Percentiles rank a stretch among this genome's conserved stretches.
These are phyloP conservation scores for Teratosphaeria nubilosa DNA, from an alignment of 2,329 filamentous ascomycete genomes.

Conservation along the genomic window DNA sequence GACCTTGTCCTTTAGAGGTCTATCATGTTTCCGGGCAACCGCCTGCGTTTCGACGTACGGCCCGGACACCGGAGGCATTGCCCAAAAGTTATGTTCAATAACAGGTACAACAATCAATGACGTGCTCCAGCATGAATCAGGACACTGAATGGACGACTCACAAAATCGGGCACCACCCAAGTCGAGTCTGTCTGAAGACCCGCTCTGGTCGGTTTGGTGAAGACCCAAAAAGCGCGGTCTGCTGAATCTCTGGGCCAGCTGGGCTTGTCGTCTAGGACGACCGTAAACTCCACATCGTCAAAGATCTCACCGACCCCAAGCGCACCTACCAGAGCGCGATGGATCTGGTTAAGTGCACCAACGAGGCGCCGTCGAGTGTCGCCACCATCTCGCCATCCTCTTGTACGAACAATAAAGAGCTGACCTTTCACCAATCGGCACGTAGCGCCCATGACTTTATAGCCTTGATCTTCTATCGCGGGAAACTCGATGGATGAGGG, in stretches of 20 bases:
- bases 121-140: background rate
- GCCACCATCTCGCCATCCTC: background rate
- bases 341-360: constrained; percentile 37
- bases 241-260: constrained; percentile 10
- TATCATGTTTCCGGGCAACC: constrained; percentile 11
- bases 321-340: constrained; percentile 38
- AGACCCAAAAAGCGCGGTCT: constrained; percentile 32
- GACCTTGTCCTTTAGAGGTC: constrained; percentile 29
- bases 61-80: constrained; percentile 29
- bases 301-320: constrained; percentile 28
- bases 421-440: constrained; percentile 8
- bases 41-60: constrained; percentile 17
- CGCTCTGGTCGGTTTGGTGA: constrained; percentile 18
- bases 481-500: constrained; percentile 19
- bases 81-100: constrained; percentile 34
- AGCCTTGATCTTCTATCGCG: background rate
- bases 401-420: constrained; percentile 1
- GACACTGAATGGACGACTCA: background rate
- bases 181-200: constrained; percentile 21
- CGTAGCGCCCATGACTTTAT: background rate
- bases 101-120: background rate
- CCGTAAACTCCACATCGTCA: constrained; percentile 3
- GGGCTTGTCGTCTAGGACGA: constrained; percentile 3
- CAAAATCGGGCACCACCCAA: constrained; percentile 46
- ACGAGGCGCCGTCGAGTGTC: background rate